Percentiles rank a stretch among this genome's conserved stretches.
Evolutionary conservation across 805 yeast genomes (phyloP).

Genomic region (Saccharomycopsis javanensis): DNA sequence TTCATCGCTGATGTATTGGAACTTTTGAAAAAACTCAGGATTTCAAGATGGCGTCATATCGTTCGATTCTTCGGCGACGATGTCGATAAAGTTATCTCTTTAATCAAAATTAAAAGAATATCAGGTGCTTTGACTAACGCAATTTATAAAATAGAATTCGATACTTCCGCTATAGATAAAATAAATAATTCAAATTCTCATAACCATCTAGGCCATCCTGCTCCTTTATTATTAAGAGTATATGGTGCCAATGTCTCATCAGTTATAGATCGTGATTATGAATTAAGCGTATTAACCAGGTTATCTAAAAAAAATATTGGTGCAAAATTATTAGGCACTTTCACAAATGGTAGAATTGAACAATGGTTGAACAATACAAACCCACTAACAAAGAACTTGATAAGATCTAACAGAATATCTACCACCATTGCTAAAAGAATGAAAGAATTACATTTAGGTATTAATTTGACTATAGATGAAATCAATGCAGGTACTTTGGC

Average conservation of each 20-base stretch:
- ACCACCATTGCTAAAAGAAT: conserved; percentile 89
- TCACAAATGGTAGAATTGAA: conserved; percentile 87
- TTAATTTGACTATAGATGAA: conserved; percentile 53
- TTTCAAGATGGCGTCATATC: conserved; percentile 73
- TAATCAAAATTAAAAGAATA: conserved; percentile 53
- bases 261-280: conserved; percentile 78
- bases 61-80: conserved; percentile 26
- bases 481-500: conserved; percentile 49
- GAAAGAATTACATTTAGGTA: conserved; percentile 85
- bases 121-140: conserved; percentile 93
- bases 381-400: conserved; percentile 63
- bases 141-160: conserved; percentile 62
- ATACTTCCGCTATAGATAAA: neutral
- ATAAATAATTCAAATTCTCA: neutral
- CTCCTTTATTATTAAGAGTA: conserved; percentile 62
- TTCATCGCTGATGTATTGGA: conserved; percentile 72
- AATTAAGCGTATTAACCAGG: conserved; percentile 61
- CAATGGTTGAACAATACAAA: conserved; percentile 79
- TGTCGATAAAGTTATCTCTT: conserved; percentile 27
- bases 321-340: conserved; percentile 80
- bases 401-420: conserved; percentile 66
- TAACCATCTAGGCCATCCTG: conserved; percentile 25
- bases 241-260: conserved; percentile 84
- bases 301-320: conserved; percentile 76
- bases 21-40: conserved; percentile 49